phyloP scores from a whole-genome alignment of 2,329 filamentous ascomycete species.

The Colletotrichum lupini region DNA sequence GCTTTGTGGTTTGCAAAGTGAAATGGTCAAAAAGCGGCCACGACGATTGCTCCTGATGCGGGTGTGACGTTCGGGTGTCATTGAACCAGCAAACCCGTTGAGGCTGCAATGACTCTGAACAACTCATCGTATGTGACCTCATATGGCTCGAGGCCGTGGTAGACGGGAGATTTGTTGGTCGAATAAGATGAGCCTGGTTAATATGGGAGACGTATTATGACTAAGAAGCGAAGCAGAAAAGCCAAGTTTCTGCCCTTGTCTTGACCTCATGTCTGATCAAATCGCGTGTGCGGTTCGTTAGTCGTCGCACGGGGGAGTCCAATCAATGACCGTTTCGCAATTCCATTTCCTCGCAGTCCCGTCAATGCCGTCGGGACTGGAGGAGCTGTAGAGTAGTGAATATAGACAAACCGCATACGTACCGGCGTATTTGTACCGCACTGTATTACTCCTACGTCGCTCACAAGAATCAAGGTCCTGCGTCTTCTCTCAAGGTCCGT shows the following conservation, averaged over 20 bases:
- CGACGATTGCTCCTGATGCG: neutral
- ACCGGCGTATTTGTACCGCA: neutral
- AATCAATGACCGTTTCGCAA: constrained; percentile 4
- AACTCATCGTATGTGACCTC: neutral
- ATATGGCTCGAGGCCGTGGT: neutral
- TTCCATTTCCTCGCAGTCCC: neutral
- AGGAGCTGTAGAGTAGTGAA: neutral
- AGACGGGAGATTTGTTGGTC: neutral
- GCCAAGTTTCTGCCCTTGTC: constrained; percentile 20
- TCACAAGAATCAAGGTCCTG: neutral
- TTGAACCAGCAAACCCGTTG: neutral
- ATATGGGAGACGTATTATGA: neutral
- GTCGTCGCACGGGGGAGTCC: neutral
- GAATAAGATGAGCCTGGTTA: neutral
- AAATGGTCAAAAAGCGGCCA: neutral
- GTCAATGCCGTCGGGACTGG: neutral
- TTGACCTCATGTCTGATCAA: constrained; percentile 16
- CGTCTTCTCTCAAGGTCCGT: neutral
- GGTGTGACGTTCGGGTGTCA: neutral
- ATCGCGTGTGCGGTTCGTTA: neutral
- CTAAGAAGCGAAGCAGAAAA: neutral
- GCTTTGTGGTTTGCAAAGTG: neutral
- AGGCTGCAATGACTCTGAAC: neutral
- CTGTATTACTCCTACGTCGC: neutral
- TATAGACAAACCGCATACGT: neutral